Base-by-base conservation (phyloP, 495 filamentous ascomycete species). In the Hypoxylon perforatum region DNA sequence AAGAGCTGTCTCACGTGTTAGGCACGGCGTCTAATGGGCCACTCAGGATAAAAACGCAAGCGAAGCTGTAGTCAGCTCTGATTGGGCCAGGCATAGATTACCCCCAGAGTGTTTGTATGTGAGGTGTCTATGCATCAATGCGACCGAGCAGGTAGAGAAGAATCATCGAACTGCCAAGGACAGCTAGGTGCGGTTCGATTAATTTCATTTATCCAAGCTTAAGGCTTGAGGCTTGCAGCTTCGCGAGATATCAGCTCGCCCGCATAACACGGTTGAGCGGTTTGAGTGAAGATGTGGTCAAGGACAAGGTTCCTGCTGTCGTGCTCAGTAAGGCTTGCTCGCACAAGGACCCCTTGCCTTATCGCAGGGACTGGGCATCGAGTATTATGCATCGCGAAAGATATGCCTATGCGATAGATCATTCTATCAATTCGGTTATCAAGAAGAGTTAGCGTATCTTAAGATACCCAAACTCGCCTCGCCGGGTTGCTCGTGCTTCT, bases 11-110 rank as follows among this genome's bases (percentile, higher is more conserved):
- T 65, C 66, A 61, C 66, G 66, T 69, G 61, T 53, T 61, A 48
- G 52, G 61, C 61, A 23, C 56, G 46, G 66, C 66, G 66, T 65
- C 66, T 69, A 69, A 65, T 42, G 41, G 45, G 42, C 66, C 66
- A 69, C 36, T 69, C 25, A 61, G 49, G 45, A 46, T 19, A 42
- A 60, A 21, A 57, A 23, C 42, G 19, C 38, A 47, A 41, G 46
- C 36, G 39, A 51, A 18, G 28, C 15, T 14, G n/a, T 11, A 22
- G 15, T 10, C 5, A 47, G 11, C 45, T 61, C 28, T 42, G 4
- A 61, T 61, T 63, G 33, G 60, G 12, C 4, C 35, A 49, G 45
- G 44, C 48, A 69, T 45, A 30, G 18, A 42, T 39, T 30, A 33
- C n/a, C 38, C 48, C 18, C 41, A 60, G 65, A 60, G 65, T 69